Percentiles rank a stretch among this genome's conserved stretches.
These are phyloP conservation scores for Rubia tinctorum DNA, from an alignment of 305 asterid species.

Conservation along the genomic window DNA sequence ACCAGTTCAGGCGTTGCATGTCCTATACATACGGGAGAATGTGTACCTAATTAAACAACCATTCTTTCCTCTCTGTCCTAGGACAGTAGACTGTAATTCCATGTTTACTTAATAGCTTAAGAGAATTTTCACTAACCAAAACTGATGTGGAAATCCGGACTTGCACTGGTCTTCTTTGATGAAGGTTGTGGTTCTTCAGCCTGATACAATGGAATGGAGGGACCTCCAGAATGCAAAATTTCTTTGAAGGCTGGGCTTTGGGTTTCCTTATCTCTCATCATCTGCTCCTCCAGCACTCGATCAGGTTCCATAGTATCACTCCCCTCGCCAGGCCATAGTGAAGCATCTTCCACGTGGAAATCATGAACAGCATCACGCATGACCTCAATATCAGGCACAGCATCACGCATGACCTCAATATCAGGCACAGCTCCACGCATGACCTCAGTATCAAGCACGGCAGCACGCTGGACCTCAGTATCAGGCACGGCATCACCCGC, in stretches of 20 bases:
- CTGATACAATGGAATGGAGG: constrained; percentile 28
- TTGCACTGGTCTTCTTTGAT: constrained; percentile 22
- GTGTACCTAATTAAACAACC: not conserved
- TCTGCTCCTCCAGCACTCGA: constrained; percentile 45
- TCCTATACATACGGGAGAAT: constrained; percentile 28
- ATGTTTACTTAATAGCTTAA: not conserved
- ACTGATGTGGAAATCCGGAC: constrained; percentile 27
- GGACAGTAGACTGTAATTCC: not conserved
- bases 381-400: constrained; percentile 40
- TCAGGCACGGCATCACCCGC: not conserved
- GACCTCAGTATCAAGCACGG: not conserved
- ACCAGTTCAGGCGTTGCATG: constrained; percentile 43
- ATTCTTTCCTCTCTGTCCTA: constrained; percentile 4
- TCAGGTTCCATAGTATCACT: constrained; percentile 55
- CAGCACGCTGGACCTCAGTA: not conserved
- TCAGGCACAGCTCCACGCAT: not conserved
- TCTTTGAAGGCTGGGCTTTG: constrained; percentile 37
- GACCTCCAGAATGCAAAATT: constrained; percentile 32
- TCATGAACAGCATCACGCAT: constrained; percentile 51
- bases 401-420: constrained; percentile 14
- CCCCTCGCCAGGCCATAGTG: constrained; percentile 38
- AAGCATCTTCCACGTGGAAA: constrained; percentile 31
- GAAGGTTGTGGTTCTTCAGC: constrained; percentile 39
- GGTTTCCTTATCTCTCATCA: constrained; percentile 38
- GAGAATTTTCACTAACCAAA: constrained; percentile 47